Evolutionary conservation across 371 early-diverging fungal genomes (phyloP).

Genomic region (Lichtheimia ornata): DNA sequence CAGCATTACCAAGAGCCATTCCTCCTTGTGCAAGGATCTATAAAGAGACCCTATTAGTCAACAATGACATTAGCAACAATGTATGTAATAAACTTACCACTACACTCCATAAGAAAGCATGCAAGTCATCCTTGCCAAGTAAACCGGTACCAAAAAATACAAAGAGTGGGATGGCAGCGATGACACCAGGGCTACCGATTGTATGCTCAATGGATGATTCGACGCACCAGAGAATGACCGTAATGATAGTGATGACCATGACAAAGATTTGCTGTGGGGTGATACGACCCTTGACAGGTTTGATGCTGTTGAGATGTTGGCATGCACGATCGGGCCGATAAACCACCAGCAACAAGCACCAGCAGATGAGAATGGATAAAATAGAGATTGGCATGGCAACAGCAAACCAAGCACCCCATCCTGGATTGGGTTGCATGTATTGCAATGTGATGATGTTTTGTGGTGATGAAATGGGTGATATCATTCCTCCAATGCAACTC

Average conservation of each 20-base stretch:
- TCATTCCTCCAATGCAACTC: conserved; percentile 94
- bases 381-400: conserved; percentile 75
- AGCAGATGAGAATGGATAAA: conserved; percentile 70
- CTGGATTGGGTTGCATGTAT: conserved; percentile 81
- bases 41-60: neutral
- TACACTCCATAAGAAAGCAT: conserved; percentile 89
- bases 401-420: conserved; percentile 85
- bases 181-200: conserved; percentile 90
- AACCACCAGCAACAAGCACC: conserved; percentile 72
- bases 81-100: conserved; percentile 35
- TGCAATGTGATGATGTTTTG: conserved; percentile 89
- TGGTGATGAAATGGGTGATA: conserved; percentile 93
- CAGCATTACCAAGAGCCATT: conserved; percentile 77
- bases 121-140: conserved; percentile 92
- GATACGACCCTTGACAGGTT: conserved; percentile 37
- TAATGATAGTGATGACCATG: conserved; percentile 53
- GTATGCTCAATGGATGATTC: conserved; percentile 65
- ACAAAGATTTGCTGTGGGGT: conserved; percentile 56
- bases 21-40: conserved; percentile 94
- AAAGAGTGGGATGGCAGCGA: conserved; percentile 88
- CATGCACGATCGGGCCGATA: conserved; percentile 59
- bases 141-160: conserved; percentile 87
- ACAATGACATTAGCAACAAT: neutral
- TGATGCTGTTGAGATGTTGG: conserved; percentile 32
- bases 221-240: conserved; percentile 88